A percentile compares a stretch with the other conserved stretches of the same genome.
These are phyloP conservation scores for Piedraia hortae DNA, from an alignment of 2,329 filamentous ascomycete species.

Conservation along the genomic window DNA sequence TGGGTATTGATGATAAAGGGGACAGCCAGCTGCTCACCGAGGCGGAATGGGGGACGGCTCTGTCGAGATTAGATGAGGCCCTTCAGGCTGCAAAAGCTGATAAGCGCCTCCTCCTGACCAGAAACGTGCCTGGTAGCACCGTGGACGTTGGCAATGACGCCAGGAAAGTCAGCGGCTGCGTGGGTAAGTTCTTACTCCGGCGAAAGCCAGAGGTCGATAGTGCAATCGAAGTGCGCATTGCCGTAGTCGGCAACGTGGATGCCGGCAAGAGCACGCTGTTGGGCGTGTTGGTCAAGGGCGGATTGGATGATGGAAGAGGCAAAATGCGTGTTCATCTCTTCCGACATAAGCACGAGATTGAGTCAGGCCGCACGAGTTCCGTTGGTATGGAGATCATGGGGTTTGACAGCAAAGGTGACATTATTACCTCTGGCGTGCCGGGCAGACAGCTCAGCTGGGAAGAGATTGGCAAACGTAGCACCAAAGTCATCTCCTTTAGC, in stretches of 20 bases:
- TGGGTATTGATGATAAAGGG: constrained; percentile 73
- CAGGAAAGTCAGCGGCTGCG: constrained; percentile 44
- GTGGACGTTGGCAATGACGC: constrained; percentile 36
- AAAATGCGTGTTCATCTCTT: constrained; percentile 89
- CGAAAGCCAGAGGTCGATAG: constrained; percentile 53
- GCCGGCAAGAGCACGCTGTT: constrained; percentile 92
- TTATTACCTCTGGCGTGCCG: constrained; percentile 55
- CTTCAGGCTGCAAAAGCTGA: constrained; percentile 41
- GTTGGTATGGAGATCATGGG: constrained; percentile 99
- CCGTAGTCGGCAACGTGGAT: constrained; percentile 91
- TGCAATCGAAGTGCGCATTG: constrained; percentile 85
- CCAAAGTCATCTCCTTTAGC: constrained; percentile 91
- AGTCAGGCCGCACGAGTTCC: constrained; percentile 80
- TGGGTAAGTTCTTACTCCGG: constrained; percentile 67
- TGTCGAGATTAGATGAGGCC: constrained; percentile 35
- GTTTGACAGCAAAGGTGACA: constrained; percentile 64
- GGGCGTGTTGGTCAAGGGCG: constrained; percentile 83
- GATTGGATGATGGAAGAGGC: constrained; percentile 78
- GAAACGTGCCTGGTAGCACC: constrained; percentile 49
- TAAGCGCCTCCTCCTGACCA: constrained; percentile 63
- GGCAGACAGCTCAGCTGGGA: constrained; percentile 85
- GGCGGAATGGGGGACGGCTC: constrained; percentile 47
- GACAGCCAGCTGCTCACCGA: constrained; percentile 54
- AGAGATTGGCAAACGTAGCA: constrained; percentile 78
- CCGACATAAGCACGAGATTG: constrained; percentile 91